A percentile compares a stretch with the other conserved stretches of the same genome.
These are phyloP conservation scores for Akanthomyces dipterigenus DNA, from an alignment of 2,329 filamentous ascomycete genomes.

Conservation along the genomic window DNA sequence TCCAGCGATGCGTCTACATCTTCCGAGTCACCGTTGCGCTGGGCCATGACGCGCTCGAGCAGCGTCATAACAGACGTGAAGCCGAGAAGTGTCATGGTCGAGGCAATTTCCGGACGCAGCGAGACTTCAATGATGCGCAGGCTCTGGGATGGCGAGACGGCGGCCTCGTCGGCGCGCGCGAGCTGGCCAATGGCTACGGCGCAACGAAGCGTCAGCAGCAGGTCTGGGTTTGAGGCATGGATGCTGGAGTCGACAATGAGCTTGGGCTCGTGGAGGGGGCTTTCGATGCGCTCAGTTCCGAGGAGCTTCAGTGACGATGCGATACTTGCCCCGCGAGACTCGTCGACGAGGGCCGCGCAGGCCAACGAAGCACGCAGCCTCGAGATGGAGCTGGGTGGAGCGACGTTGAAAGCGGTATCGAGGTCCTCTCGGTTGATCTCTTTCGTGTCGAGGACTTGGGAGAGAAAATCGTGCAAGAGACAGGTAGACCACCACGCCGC, in stretches of 20 bases:
- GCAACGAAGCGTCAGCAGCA: slow-evolving; percentile 51
- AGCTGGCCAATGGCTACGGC: slow-evolving; percentile 56
- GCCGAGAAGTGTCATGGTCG: slow-evolving; percentile 48
- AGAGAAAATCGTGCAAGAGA: slow-evolving; percentile 62
- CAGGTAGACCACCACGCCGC: slow-evolving; percentile 86
- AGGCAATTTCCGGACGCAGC: slow-evolving; percentile 33
- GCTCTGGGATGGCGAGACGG: slow-evolving; percentile 31
- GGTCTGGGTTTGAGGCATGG: slow-evolving; percentile 41
- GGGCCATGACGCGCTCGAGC: slow-evolving; percentile 45
- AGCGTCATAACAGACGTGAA: slow-evolving; percentile 54
- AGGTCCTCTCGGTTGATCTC: slow-evolving; percentile 39
- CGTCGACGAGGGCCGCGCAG: slow-evolving; percentile 48
- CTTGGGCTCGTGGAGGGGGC: slow-evolving; percentile 20
- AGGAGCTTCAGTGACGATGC: slow-evolving; percentile 49
- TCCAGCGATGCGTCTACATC: slow-evolving; percentile 45
- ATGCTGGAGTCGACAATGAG: slow-evolving; percentile 40
- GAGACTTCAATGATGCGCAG: slow-evolving; percentile 45
- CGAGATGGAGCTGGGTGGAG: slow-evolving; percentile 72
- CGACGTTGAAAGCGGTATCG: slow-evolving; percentile 61
- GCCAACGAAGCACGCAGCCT: slow-evolving; percentile 54
- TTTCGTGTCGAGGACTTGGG: slow-evolving; percentile 46
- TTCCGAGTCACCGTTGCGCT: slow-evolving; percentile 38
- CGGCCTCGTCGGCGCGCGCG: slow-evolving; percentile 33
- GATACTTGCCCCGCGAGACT: slow-evolving; percentile 50
- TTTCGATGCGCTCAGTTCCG: slow-evolving; percentile 22